Evolutionary conservation across 2,329 filamentous ascomycete species (phyloP), one percentile per base, ranked within the genome.

Genomic region (Aspergillus pseudoviridinutans): DNA sequence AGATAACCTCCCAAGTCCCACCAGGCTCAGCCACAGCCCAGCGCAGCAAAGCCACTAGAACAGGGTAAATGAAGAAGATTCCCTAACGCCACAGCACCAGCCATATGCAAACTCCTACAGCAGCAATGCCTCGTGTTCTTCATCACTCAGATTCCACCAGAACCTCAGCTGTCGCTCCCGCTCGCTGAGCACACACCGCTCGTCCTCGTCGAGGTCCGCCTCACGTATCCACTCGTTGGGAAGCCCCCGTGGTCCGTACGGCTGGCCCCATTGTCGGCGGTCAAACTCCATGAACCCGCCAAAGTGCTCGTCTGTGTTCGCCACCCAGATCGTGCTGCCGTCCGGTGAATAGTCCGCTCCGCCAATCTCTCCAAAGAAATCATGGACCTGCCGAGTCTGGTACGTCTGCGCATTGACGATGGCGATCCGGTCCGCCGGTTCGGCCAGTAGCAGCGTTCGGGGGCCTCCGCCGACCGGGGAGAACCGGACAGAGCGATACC

Each of bases 321-420:
- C 74, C 32, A 78, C 73, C 74, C 74, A 79, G 59, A 79, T 72
- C 7, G 65, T 63, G 10, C 68, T 62, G 5, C 77, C 76, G 55
- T 78, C 76, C 1, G 75, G 74, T 24, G 71, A 68, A 54, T 72
- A 78, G 56, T 76, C 74, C 0, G 76, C 75, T 2, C 77, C 77
- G 5, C 72, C 76, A 28, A 79, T 73, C 53, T 79, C 77, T 4
- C 77, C 77, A 22, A 79, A 79, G 65, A 79, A 79, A 58, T 79
- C 76, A 42, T 78, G 73, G 4, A 75, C 73, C 58, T 79, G 77
- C 7, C 75, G 71, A 0, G 68, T 70, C 28, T 73, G 67, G 59
- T 73, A 79, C 6, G 74, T 72, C 59, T 76, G 75, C 4, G 76
- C 76, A 54, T 78, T 75, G 54, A 79, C 70, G n/a, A 79, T 66